A percentile compares a stretch with the other conserved stretches of the same genome.
Conservation (phyloP, 2,329 filamentous ascomycete genomes). For the Paecilomyces fulvus region DNA sequence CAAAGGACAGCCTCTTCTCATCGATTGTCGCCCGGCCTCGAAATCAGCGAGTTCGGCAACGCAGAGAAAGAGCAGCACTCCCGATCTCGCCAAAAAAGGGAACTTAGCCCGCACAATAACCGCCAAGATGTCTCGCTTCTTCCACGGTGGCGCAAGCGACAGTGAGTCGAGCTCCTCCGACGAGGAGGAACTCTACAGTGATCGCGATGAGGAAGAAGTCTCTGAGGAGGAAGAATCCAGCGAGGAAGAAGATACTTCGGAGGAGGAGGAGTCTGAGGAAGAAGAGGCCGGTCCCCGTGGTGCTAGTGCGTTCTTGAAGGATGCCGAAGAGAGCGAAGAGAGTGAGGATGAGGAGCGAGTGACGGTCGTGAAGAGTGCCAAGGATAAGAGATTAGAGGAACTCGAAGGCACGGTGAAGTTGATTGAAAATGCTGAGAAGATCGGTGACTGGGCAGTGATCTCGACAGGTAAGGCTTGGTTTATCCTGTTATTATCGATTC, state of each 20-base stretch:
- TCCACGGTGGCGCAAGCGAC: slow-evolving; percentile 91
- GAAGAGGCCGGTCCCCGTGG: slow-evolving; percentile 57
- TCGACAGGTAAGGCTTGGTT: slow-evolving; percentile 59
- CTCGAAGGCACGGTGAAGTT: slow-evolving; percentile 79
- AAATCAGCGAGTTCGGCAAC: not conserved
- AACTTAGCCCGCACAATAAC: slow-evolving; percentile 4
- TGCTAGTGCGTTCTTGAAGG: slow-evolving; percentile 76
- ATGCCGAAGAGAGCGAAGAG: slow-evolving; percentile 67
- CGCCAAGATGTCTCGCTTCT: slow-evolving; percentile 86
- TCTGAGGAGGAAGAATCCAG: slow-evolving; percentile 48
- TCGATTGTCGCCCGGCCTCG: not conserved
- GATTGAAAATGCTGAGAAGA: slow-evolving; percentile 96
- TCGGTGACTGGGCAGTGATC: slow-evolving; percentile 93
- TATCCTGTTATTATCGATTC: not conserved
- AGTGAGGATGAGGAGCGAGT: slow-evolving; percentile 77
- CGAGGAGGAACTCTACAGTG: slow-evolving; percentile 88
- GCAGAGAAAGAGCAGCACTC: not conserved
- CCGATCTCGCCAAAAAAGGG: not conserved
- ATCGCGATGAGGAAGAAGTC: slow-evolving; percentile 59
- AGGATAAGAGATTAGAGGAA: slow-evolving; percentile 94
- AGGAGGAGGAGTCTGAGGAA: slow-evolving; percentile 46
- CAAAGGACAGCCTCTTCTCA: slow-evolving; percentile 5
- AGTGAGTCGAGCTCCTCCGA: slow-evolving; percentile 87
- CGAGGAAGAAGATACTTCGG: slow-evolving; percentile 49
- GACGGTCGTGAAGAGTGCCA: slow-evolving; percentile 89